A percentile compares a stretch with the other conserved stretches of the same genome.
phyloP scores from a whole-genome alignment of 225 moss, liverwort and hornwort species.

The Sphagnum contortum region DNA sequence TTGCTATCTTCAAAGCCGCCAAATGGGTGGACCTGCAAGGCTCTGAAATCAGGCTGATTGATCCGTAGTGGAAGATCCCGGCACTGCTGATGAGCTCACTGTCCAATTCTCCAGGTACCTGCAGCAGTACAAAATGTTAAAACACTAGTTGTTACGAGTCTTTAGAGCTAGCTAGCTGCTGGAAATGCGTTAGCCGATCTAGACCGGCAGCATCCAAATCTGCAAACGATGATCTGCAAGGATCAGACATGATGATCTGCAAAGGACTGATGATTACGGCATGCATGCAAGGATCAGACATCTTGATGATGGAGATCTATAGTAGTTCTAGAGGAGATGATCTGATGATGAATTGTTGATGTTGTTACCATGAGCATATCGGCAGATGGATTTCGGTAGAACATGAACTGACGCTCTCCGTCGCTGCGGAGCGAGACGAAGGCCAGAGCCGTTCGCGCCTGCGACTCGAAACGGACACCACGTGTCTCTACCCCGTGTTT shows the following conservation, averaged over 20 bases:
- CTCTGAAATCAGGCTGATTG: slow-evolving; percentile 39
- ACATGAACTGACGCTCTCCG: neutral
- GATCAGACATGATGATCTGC: no score
- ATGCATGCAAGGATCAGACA: no score
- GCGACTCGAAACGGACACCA: slow-evolving; percentile 10
- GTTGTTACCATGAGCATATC: slow-evolving; percentile 21
- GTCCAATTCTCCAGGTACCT: slow-evolving; percentile 12
- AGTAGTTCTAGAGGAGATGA: no score
- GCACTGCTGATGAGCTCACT: slow-evolving; percentile 11
- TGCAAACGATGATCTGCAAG: no score
- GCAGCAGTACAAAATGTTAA: no score
- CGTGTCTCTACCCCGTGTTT: slow-evolving; percentile 15
- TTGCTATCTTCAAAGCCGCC: slow-evolving; percentile 32
- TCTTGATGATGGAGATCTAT: no score
- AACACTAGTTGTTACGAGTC: no score
- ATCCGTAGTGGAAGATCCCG: slow-evolving; percentile 41
- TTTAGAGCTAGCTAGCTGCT: no score
- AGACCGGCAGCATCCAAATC: no score
- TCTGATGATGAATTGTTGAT: no score
- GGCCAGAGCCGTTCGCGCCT: slow-evolving; percentile 37
- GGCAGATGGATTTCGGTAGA: slow-evolving; percentile 34
- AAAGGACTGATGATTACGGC: no score
- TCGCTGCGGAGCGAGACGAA: slow-evolving; percentile 32
- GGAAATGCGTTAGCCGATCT: no score
- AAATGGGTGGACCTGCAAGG: slow-evolving; percentile 18